Evolutionary conservation across 179 eudicot genomes (phyloP), one percentile per base, ranked within the genome.

Genomic region (Spergularia azorica): DNA sequence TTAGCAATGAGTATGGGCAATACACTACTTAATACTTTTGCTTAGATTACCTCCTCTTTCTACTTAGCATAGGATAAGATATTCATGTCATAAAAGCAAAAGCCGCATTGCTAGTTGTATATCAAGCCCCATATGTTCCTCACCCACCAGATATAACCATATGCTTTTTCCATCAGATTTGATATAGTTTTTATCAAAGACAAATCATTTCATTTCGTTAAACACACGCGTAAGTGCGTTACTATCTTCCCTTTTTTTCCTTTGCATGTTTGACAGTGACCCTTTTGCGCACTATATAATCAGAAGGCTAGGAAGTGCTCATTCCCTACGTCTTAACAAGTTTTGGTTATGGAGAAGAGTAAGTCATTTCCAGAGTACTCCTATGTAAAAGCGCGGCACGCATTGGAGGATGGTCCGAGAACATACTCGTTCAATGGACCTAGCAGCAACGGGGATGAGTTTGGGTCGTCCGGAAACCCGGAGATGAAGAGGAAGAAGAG

Each of bases 401-500:
- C 75, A 26, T 74, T 79, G 21, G 84, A 86, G 67, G 87, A 79
- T 14, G 77, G 62, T 68, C 73, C 83, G 1, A 74, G 66, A 72
- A 36, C 87, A 3, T 86, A 79, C 78, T 73, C 79, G 10, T 84
- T 86, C 65, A 86, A 86, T 9, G 89, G 89, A 3, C 87, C 85
- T 5, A 82, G 62, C 71, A 74, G 77, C 73, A 77, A 77, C 10
- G 81, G 66, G 0, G 87, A 86, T 36, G 89, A 86, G 13, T 82
- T 81, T 32, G 85, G 80, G 38, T 38, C 68, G 16, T 65, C 79
- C 0, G 84, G 80, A 54, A 77, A 83, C 66, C 84, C 85, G 3
- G 89, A 86, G 73, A 3, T 52, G 59, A 84, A 86, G 82, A 79
- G 89, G 79, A 82, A 77, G 84, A 86, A 84, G 80, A 79, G 85